A percentile compares a stretch with the other conserved stretches of the same genome.
Evolutionary conservation across 495 filamentous ascomycete species (phyloP).

Genomic region (Saxophila tyrrhenica): DNA sequence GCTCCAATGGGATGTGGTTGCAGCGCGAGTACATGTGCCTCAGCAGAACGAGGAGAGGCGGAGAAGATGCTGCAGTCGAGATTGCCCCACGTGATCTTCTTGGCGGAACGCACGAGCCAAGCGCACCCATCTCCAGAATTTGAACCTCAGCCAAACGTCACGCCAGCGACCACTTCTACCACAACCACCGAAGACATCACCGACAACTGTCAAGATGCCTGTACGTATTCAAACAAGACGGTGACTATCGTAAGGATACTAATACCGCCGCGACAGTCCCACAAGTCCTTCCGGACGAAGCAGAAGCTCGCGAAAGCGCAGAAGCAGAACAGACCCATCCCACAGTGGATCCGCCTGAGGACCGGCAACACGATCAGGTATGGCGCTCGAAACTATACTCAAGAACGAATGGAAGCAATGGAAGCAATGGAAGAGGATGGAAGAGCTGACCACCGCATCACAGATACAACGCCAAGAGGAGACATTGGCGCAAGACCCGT

Average conservation of each 20-base stretch:
- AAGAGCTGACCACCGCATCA: not conserved
- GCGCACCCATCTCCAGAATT: not conserved
- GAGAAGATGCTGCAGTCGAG: too few relatives aligned
- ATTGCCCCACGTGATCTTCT: not conserved
- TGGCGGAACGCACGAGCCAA: not conserved
- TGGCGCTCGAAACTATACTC: constrained; percentile 22
- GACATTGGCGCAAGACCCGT: constrained; percentile 99
- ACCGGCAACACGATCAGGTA: constrained; percentile 98
- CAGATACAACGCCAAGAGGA: constrained; percentile 99
- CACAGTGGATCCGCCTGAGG: constrained; percentile 97
- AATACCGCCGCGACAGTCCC: constrained; percentile 49
- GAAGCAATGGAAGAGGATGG: not conserved
- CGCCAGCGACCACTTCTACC: constrained; percentile 5
- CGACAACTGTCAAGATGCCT: constrained; percentile 64
- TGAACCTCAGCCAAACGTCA: not conserved
- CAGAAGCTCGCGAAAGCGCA: constrained; percentile 99
- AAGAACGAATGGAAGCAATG: not conserved
- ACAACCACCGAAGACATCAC: constrained; percentile 4
- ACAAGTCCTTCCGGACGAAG: constrained; percentile 99
- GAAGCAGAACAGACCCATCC: constrained; percentile 98
- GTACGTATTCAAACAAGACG: constrained; percentile 39
- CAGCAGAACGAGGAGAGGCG: too few relatives aligned
- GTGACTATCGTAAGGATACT: not conserved
- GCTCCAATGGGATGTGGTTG: too few relatives aligned
- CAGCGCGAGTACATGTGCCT: too few relatives aligned